Conservation (phyloP, 192 early-diverging fungal genomes). For the Podila epigama region DNA sequence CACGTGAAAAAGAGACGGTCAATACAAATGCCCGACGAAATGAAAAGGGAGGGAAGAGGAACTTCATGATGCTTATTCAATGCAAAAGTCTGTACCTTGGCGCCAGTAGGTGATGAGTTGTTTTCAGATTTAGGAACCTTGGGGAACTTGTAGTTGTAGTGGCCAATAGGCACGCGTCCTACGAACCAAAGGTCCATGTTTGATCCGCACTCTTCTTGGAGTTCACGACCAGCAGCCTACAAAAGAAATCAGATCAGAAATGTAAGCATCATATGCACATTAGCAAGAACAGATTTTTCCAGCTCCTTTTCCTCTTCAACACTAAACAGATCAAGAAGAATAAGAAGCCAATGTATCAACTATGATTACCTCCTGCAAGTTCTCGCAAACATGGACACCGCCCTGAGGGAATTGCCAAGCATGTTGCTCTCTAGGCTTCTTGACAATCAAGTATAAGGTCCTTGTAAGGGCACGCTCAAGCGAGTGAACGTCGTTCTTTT, state of each 20-base stretch:
- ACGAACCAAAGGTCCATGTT: slow-evolving; percentile 89
- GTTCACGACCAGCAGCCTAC: slow-evolving; percentile 77
- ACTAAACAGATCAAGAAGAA: too few species aligned
- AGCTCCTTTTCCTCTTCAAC: too few species aligned
- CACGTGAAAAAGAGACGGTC: neutral
- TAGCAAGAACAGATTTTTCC: too few species aligned
- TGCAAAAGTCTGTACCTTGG: slow-evolving; percentile 48
- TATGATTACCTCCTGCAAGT: slow-evolving; percentile 70
- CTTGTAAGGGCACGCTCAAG: slow-evolving; percentile 79
- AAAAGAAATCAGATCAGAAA: slow-evolving; percentile 5
- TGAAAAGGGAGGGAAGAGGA: neutral
- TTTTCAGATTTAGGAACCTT: slow-evolving; percentile 26
- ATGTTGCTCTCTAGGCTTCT: slow-evolving; percentile 60
- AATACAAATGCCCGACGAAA: neutral
- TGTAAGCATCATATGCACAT: neutral
- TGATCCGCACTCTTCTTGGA: slow-evolving; percentile 74
- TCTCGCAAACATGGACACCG: slow-evolving; percentile 67
- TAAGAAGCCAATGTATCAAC: too few species aligned
- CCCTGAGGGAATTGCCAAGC: slow-evolving; percentile 81
- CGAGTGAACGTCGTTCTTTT: slow-evolving; percentile 66
- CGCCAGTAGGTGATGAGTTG: slow-evolving; percentile 39
- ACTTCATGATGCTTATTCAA: neutral
- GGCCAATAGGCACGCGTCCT: slow-evolving; percentile 82
- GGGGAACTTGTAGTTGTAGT: slow-evolving; percentile 59
- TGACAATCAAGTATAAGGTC: slow-evolving; percentile 85